Conservation (phyloP, 2,329 filamentous ascomycete species). For the Trichoderma pleuroti region DNA sequence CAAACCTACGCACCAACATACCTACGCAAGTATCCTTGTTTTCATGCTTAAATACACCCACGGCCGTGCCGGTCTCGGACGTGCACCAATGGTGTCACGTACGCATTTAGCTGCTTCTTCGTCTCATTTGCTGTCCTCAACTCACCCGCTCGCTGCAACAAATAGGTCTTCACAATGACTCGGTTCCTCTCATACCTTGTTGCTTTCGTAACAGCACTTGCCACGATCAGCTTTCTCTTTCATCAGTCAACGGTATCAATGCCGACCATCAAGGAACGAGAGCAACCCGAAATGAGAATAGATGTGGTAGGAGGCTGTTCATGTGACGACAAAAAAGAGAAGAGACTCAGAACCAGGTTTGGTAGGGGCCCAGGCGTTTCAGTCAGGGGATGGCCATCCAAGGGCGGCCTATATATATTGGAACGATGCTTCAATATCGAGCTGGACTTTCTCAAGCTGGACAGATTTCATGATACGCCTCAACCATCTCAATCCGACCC, state of each 20-base stretch:
- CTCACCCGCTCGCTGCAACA: background rate
- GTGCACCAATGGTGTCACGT: background rate
- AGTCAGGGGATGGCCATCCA: background rate
- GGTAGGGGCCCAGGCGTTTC: background rate
- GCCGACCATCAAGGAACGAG: background rate
- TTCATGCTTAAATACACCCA: background rate
- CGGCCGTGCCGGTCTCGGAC: background rate
- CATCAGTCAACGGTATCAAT: background rate
- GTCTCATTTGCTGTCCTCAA: background rate
- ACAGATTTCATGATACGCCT: background rate
- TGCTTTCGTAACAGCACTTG: background rate
- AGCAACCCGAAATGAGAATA: background rate
- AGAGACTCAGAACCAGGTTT: background rate
- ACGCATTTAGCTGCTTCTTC: background rate
- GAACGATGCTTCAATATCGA: background rate
- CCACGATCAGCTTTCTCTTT: background rate
- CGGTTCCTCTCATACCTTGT: background rate
- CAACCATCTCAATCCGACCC: background rate
- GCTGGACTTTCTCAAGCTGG: background rate
- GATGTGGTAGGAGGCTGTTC: background rate
- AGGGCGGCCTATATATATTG: background rate
- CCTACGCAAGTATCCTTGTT: background rate
- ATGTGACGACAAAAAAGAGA: background rate
- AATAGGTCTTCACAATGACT: background rate
- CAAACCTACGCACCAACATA: background rate